Evolutionary conservation across 495 filamentous ascomycete species (phyloP), one percentile per base, ranked within the genome.

Genomic region (Penicillium waksmanii): DNA sequence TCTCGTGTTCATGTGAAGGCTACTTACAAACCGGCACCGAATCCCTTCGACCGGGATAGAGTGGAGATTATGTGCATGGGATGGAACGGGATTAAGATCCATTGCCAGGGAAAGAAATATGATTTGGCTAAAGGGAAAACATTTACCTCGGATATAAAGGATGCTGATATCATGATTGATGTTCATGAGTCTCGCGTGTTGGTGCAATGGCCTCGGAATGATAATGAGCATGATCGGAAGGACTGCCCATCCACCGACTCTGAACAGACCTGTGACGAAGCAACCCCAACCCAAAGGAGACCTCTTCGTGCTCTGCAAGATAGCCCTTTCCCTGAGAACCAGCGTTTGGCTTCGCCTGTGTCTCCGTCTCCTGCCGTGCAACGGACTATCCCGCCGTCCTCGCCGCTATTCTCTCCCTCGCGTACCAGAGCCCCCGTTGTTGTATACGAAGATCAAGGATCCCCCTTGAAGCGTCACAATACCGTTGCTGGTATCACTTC

Each of bases 71-170:
- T 89, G 70, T 98, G 95, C 74, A 84, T 89, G 67, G 95, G 95
- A 17, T 97, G 94, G 93, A 98, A 98, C 73, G 94, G 95, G 12
- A 81, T 94, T 51, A 96, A 92, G 73, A 77, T 98, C 56, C 93
- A 96, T 75, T 97, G 91, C 75, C 89, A 93, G 73, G 93, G 93
- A 23, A 87, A 87, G 65, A 89, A 89, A 31, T 95, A 89, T 81
- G 91, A 96, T 61, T 71, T 98, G 73, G 80, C 77, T 47, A 97
- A 96, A 77, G 92, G 89, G 7, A 93, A 96, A 72, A 88, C 85
- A 27, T 98, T 96, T 74, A 89, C 87, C 25, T 96, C 93, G 55
- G 91, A 96, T 74, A 93, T 91, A 43, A 92, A 94, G 69, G 82
- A 87, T 67, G 88, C 87, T 35, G 92, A 96, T 68, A 93, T 98